phyloP scores from a whole-genome alignment of 2,329 filamentous ascomycete species.

The Cladosporium cucumerinum region DNA sequence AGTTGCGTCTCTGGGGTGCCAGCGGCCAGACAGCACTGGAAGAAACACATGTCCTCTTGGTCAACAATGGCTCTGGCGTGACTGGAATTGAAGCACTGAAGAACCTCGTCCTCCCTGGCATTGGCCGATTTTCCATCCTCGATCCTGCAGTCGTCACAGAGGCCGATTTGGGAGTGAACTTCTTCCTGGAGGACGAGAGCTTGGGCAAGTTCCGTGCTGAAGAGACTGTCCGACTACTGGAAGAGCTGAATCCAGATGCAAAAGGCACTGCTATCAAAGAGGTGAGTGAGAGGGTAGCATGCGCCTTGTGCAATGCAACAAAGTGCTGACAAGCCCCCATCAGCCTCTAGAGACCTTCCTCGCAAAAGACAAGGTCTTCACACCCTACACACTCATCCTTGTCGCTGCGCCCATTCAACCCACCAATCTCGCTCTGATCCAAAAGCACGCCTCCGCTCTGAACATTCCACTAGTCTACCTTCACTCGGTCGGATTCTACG shows the following conservation, averaged over 20 bases:
- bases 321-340: slow-evolving; percentile 32
- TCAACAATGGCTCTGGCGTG: slow-evolving; percentile 84
- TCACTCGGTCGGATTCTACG: slow-evolving; percentile 89
- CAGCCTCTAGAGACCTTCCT: slow-evolving; percentile 47
- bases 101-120: slow-evolving; percentile 91
- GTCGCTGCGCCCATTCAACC: slow-evolving; percentile 58
- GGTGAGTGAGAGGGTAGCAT: slow-evolving; percentile 38
- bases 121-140: slow-evolving; percentile 87
- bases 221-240: slow-evolving; percentile 70
- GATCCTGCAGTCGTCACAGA: slow-evolving; percentile 76
- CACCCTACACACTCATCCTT: slow-evolving; percentile 58
- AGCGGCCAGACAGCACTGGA: slow-evolving; percentile 88
- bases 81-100: slow-evolving; percentile 90
- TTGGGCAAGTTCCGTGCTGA: slow-evolving; percentile 75
- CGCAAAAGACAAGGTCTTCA: slow-evolving; percentile 38
- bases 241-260: slow-evolving; percentile 91
- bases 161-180: slow-evolving; percentile 88
- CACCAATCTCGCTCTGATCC: slow-evolving; percentile 50
- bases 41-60: slow-evolving; percentile 81
- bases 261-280: slow-evolving; percentile 65
- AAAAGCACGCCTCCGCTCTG: slow-evolving; percentile 50
- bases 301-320: slow-evolving; percentile 22
- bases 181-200: slow-evolving; percentile 81
- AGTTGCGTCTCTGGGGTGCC: slow-evolving; percentile 92
- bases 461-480: slow-evolving; percentile 75